Base-by-base conservation (phyloP, 805 yeast species). In the Candida maesae region DNA sequence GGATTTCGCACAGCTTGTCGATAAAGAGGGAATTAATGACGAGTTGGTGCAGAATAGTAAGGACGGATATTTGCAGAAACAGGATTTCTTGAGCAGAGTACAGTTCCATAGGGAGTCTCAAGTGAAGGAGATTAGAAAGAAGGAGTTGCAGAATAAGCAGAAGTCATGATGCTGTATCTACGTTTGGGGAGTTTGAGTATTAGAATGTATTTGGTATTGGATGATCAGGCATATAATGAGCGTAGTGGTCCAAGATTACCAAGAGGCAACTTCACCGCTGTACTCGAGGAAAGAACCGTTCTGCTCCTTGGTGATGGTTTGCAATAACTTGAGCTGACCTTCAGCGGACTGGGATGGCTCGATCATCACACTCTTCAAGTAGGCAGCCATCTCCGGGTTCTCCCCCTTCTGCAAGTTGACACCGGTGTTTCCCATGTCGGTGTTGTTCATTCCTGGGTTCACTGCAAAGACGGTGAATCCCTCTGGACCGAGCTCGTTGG, bases 1-100 rank as follows among this genome's bases (percentile, higher is more conserved):
- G 37, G 99, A 93, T 63, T 93, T 98, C 95, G 95, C 95, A 1
- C 78, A 85, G 35, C 89, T 85, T 64, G 96, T 93, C 23, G 97
- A 91, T 63, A 74, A 84, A 49, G 80, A 81, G 49, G 89, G 89
- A 41, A 81, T 93, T 35, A 72, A 76, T 38, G 96, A 87, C 50
- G 99, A 93, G 47, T 74, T 93, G 56, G 74, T 72, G 35, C 73
- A 76, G 42, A 84, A 82, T 57, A 90, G 89, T 59, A 90, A 85
- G 67, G 93, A 81, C 38, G 99, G 99, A 8, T 93, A 81, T 63
- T 66, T 93, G 55, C 95, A 87, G 47, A 88, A 79, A 58, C 97
- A 91, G 61, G 96, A 85, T 51, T 93, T 93, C 74, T 68, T 93
- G 56, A 71, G 74, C 35, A 71, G 95, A 47, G 86, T 88, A 20